Evolutionary conservation across 768 basidiomycete species (phyloP), one percentile per base, ranked within the genome.

Genomic region (Leccinum subgranulosum): DNA sequence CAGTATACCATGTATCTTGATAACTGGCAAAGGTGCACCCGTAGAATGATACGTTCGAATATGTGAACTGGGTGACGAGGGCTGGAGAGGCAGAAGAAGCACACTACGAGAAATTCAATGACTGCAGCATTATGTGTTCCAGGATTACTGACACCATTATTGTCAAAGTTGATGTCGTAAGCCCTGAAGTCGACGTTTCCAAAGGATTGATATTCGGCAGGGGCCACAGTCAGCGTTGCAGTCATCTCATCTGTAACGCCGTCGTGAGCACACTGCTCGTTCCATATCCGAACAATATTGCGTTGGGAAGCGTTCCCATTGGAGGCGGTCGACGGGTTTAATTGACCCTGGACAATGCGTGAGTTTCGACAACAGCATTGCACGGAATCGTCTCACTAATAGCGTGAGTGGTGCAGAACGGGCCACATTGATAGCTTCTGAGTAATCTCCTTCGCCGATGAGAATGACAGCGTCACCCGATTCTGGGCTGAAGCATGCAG

Each of bases 81-180:
- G 85, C 84, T 65, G 85, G 85, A 1, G 84, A 82, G 27, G 85
- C 83, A 0, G 81, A 73, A 60, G 79, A 73, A 60, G 79, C 9
- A 25, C 46, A 25, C 51, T 51, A 27, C 15, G n/a, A 39, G 34
- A 10, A 39, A 33, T 15, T 39, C 51, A 39, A n/a, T n/a, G 27
- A 27, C 21, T 46, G 45, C 45, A 15, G n/a, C 23, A 25, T 25
- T 17, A 46, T 23, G 14, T 25, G 9, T 25, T 46, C 15, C 46
- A 27, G 7, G 25, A 47, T 9, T 47, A 27, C 46, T 56, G 59
- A 86, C 85, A n/a, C 85, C 85, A 58, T 81, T 75, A 60, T 87
- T 88, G 54, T 84, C 77, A 56, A 86, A 84, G 65, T 87, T 79
- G 58, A 88, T 81, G 60, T 87, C 87, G 59, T 87, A 86, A 9